Percentiles rank a stretch among this genome's conserved stretches.
Conservation (phyloP, 148 eudicot genomes). For the Camellia lanceoleosa region DNA sequence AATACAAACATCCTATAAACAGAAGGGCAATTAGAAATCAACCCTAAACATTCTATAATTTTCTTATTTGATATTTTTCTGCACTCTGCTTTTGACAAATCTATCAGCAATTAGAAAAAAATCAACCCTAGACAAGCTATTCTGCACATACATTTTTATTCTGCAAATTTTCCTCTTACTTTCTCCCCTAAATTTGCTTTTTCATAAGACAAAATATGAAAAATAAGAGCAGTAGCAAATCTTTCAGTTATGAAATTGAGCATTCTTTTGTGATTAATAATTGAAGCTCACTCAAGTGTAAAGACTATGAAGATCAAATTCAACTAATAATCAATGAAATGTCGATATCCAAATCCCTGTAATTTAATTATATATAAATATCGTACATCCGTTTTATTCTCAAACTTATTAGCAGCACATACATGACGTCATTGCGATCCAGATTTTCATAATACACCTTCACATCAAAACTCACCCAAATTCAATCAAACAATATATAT, state of each 20-base stretch:
- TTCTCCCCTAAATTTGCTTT: background rate
- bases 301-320: background rate
- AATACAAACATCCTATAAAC: background rate
- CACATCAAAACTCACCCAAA: too few species aligned
- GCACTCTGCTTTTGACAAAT: background rate
- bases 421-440: background rate
- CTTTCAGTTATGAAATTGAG: too few species aligned
- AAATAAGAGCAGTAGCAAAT: too few species aligned
- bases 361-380: too few species aligned
- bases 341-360: background rate
- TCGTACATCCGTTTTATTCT: background rate
- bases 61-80: background rate
- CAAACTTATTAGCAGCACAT: background rate
- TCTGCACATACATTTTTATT: background rate
- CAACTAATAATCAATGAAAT: background rate
- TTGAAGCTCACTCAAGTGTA: background rate
- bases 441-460: background rate
- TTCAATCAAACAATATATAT: too few species aligned
- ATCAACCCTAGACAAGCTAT: background rate
- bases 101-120: background rate
- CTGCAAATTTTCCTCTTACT: background rate
- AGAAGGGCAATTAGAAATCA: background rate
- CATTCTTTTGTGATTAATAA: background rate
- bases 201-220: too few species aligned
- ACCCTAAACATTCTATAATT: background rate